phyloP scores from a whole-genome alignment of 192 early-diverging fungal species.

The Funneliformis geosporum region DNA sequence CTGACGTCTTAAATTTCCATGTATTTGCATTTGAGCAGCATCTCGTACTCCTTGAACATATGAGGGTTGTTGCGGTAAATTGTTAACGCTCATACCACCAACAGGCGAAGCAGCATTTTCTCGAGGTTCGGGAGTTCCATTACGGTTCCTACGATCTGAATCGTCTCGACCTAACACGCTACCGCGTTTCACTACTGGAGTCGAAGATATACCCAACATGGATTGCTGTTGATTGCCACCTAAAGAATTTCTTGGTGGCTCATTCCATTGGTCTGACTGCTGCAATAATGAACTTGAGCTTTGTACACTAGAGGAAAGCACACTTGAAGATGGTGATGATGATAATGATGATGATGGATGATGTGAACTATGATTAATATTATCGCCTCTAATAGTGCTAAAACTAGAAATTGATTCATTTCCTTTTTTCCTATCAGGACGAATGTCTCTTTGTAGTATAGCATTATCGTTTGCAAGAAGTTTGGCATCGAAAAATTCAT shows the following conservation, averaged over 20 bases:
- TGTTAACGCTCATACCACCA: neutral
- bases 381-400: neutral
- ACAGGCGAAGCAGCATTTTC: neutral
- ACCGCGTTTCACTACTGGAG: neutral
- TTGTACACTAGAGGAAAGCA: neutral
- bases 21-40: neutral
- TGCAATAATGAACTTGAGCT: constrained; percentile 1
- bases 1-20: neutral
- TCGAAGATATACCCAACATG: neutral
- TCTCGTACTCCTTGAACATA: neutral
- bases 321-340: neutral
- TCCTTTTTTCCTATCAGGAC: constrained; percentile 26
- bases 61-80: neutral
- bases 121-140: neutral
- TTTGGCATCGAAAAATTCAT: constrained; percentile 35
- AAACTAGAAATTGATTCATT: constrained; percentile 5
- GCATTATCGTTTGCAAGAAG: constrained; percentile 39
- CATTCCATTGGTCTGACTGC: neutral
- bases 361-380: neutral
- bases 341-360: constrained; percentile 8
- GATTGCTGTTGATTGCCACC: neutral
- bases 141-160: neutral
- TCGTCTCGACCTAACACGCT: constrained; percentile 5
- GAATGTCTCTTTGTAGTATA: constrained; percentile 37
- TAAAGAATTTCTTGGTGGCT: neutral